phyloP scores from a whole-genome alignment of 2,329 filamentous ascomycete genomes.

The Fusarium transvaalense region DNA sequence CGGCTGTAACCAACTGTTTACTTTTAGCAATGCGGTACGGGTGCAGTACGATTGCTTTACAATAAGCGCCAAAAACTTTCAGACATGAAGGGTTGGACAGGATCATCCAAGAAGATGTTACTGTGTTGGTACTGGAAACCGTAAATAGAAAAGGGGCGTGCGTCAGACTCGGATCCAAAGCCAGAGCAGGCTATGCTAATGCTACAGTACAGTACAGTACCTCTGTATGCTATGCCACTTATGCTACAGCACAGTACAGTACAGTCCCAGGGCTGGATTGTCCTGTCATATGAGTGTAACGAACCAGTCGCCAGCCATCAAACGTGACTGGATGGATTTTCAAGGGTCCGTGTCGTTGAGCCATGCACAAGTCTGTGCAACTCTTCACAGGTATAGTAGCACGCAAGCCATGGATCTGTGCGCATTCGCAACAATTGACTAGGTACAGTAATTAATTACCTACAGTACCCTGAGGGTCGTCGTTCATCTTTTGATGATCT shows the following conservation, averaged over 20 bases:
- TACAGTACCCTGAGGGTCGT: neutral
- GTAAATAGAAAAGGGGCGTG: constrained; percentile 42
- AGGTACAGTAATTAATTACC: neutral
- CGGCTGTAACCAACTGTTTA: constrained; percentile 29
- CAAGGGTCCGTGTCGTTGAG: constrained; percentile 27
- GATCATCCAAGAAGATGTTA: constrained; percentile 13
- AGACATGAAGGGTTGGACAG: constrained; percentile 12
- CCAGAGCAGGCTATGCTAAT: constrained; percentile 31
- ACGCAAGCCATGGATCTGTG: constrained; percentile 24
- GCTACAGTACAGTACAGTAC: neutral
- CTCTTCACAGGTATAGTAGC: constrained; percentile 23
- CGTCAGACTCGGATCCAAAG: constrained; percentile 5
- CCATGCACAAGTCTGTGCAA: constrained; percentile 38
- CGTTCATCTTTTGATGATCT: constrained; percentile 5
- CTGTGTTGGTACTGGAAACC: constrained; percentile 21
- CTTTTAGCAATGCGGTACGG: constrained; percentile 10
- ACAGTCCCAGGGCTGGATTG: constrained; percentile 22
- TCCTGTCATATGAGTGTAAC: constrained; percentile 14
- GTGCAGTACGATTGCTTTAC: constrained; percentile 13
- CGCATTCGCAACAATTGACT: constrained; percentile 4
- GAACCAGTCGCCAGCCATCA: constrained; percentile 26
- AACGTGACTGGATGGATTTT: constrained; percentile 29
- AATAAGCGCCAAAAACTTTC: constrained; percentile 35
- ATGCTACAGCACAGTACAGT: too few relatives aligned
- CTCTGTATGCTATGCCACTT: neutral